Evolutionary conservation across 805 yeast species (phyloP).

Genomic region (Candida incommunis): DNA sequence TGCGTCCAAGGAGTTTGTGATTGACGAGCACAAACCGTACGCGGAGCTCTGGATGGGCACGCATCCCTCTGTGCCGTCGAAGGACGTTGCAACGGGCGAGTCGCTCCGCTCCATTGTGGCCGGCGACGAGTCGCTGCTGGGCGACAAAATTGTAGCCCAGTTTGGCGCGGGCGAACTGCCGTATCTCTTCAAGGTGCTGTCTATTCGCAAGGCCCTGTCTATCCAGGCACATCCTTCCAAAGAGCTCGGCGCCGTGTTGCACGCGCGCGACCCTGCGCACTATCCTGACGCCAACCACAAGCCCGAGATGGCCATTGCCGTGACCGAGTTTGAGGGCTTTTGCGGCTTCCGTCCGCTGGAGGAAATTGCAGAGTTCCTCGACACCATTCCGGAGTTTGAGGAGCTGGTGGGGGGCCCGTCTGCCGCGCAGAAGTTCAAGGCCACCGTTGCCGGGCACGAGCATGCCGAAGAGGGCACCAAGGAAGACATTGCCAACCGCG

Average conservation of each 20-base stretch:
- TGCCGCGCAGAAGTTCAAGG: constrained; percentile 37
- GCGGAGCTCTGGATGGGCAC: constrained; percentile 99
- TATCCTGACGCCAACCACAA: constrained; percentile 97
- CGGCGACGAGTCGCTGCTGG: constrained; percentile 48
- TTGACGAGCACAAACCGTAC: constrained; percentile 71
- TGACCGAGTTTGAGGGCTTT: constrained; percentile 91
- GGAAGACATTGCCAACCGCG: constrained; percentile 45
- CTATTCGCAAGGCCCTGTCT: constrained; percentile 82
- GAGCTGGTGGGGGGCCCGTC: constrained; percentile 50
- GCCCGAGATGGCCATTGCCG: constrained; percentile 99
- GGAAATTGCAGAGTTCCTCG: constrained; percentile 55
- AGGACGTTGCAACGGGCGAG: constrained; percentile 36
- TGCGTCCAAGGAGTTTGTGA: constrained; percentile 44
- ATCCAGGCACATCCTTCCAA: constrained; percentile 99
- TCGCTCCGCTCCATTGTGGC: constrained; percentile 54
- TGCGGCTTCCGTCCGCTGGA: constrained; percentile 92
- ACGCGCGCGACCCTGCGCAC: constrained; percentile 72
- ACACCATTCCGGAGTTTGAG: constrained; percentile 62
- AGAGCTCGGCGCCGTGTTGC: constrained; percentile 60
- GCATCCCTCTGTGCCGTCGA: constrained; percentile 82
- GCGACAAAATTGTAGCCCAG: constrained; percentile 40
- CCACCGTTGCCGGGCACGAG: constrained; percentile 14
- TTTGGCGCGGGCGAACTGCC: constrained; percentile 75
- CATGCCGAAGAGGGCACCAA: constrained; percentile 32
- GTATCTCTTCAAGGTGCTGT: constrained; percentile 83